Base-by-base conservation (phyloP, 1,284 basidiomycete genomes). In the Neonothopanus nambi region DNA sequence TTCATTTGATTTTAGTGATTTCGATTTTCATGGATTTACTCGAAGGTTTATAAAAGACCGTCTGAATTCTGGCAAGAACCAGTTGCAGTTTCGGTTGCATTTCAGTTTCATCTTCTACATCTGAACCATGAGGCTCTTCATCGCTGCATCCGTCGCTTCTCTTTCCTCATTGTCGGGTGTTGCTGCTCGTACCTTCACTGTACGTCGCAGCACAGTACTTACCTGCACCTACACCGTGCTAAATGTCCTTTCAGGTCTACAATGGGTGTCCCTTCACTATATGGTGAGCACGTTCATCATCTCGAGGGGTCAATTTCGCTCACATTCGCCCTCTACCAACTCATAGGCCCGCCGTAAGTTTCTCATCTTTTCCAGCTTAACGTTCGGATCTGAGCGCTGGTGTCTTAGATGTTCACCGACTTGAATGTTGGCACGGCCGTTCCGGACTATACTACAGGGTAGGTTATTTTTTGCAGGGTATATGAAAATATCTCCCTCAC, bases 221-320 rank as follows among this genome's bases (percentile, higher is more conserved):
- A 33, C 2, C 13, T 13, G 30, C 13, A 2, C 13, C 26, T 11
- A 8, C 3, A 5, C 30, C 13, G 3, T 9, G 8, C 30, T 33
- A 13, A n/a, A 20, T 3, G 5, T 37, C 28, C 23, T 15, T n/a
- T 28, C 28, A 73, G 73, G 76, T 78, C 36, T 65, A 70, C 58
- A 76, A 75, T 60, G 67, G 66, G 5, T 77, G 75, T 53, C 69
- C 75, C 0, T 76, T 75, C 61, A 76, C 75, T 8, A 72, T 76
- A 50, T 77, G 75, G 75, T 75, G 60, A 17, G 65, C 43, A 33
- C 15, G 4, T 41, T 35, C 36, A 21, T 26, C n/a, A 37, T 45
- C 15, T 6, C 20, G 6, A 26, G 26, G 4, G 8, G 30, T 48
- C 18, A 21, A 9, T 51, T 20, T 45, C n/a, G 42, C 30, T 33